Evolutionary conservation across 495 filamentous ascomycete genomes (phyloP).

Genomic region (Tuber magnatum): DNA sequence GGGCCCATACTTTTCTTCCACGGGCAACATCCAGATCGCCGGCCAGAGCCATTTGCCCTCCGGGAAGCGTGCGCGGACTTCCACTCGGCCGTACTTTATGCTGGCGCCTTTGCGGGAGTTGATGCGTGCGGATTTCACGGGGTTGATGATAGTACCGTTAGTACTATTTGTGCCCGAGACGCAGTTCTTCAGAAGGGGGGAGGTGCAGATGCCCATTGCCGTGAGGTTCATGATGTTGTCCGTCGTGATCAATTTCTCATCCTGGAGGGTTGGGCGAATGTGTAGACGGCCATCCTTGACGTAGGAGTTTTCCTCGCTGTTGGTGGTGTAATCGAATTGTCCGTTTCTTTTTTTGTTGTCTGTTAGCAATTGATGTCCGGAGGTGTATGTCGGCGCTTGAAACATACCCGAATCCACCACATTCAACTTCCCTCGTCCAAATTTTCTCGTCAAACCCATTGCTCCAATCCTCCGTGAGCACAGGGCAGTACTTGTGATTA

Average conservation of each 20-base stretch:
- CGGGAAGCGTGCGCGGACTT: slow-evolving; percentile 69
- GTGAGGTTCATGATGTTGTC: slow-evolving; percentile 61
- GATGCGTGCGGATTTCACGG: slow-evolving; percentile 70
- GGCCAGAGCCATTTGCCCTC: slow-evolving; percentile 83
- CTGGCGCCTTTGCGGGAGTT: slow-evolving; percentile 60
- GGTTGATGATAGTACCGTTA: slow-evolving; percentile 67
- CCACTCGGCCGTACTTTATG: slow-evolving; percentile 75
- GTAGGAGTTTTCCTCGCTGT: slow-evolving; percentile 62
- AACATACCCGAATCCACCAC: slow-evolving; percentile 75
- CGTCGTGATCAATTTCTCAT: slow-evolving; percentile 54
- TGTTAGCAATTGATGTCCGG: slow-evolving; percentile 20
- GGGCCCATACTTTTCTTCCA: slow-evolving; percentile 59
- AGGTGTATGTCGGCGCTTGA: not conserved
- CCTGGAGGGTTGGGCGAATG: slow-evolving; percentile 72
- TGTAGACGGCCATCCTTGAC: slow-evolving; percentile 60
- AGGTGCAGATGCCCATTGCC: slow-evolving; percentile 59
- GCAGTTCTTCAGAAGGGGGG: slow-evolving; percentile 50
- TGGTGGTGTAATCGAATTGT: slow-evolving; percentile 70
- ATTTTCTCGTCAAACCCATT: slow-evolving; percentile 54
- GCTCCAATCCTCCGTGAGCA: slow-evolving; percentile 64
- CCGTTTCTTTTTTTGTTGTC: slow-evolving; percentile 56
- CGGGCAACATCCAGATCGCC: slow-evolving; percentile 86
- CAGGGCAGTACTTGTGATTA: slow-evolving; percentile 66
- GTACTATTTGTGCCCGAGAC: slow-evolving; percentile 61
- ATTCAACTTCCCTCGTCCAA: slow-evolving; percentile 71